Evolutionary conservation across 495 filamentous ascomycete genomes (phyloP).

Genomic region (Penicillium herquei): DNA sequence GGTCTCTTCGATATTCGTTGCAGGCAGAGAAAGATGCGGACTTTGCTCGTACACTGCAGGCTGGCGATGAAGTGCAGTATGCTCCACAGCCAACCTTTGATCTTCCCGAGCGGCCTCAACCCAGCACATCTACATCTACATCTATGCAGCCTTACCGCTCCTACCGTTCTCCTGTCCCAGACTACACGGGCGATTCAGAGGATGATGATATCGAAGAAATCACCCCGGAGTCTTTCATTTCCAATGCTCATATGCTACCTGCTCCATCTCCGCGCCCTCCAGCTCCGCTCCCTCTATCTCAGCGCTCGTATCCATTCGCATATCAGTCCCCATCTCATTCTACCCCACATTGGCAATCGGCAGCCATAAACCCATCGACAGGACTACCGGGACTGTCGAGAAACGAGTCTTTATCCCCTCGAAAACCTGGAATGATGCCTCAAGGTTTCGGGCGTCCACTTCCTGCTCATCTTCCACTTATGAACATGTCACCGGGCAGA

Average conservation of each 20-base stretch:
- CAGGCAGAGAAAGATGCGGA: slow-evolving; percentile 42
- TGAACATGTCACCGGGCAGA: neutral
- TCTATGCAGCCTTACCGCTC: neutral
- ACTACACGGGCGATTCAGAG: slow-evolving; percentile 1
- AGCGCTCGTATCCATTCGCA: no score
- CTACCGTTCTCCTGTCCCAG: slow-evolving; percentile 1
- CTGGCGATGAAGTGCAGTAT: slow-evolving; percentile 4
- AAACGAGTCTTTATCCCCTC: no score
- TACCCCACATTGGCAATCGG: no score
- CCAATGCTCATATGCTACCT: neutral
- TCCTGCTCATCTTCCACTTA: no score
- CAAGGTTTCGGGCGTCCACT: no score
- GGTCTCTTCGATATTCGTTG: slow-evolving; percentile 7
- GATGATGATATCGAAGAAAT: slow-evolving; percentile 29
- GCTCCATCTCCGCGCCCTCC: neutral
- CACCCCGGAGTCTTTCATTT: slow-evolving; percentile 7
- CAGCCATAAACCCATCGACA: no score
- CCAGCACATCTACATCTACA: neutral
- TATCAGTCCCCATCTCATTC: no score
- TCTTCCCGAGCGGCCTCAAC: slow-evolving; percentile 14
- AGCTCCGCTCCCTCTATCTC: no score
- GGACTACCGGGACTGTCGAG: no score
- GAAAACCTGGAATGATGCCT: no score
- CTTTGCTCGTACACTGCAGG: slow-evolving; percentile 43
- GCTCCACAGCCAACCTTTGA: slow-evolving; percentile 1